These are phyloP conservation scores for Fusarium solani-melongenae DNA, from an alignment of 2,329 filamentous ascomycete species.

Conservation along the genomic window DNA sequence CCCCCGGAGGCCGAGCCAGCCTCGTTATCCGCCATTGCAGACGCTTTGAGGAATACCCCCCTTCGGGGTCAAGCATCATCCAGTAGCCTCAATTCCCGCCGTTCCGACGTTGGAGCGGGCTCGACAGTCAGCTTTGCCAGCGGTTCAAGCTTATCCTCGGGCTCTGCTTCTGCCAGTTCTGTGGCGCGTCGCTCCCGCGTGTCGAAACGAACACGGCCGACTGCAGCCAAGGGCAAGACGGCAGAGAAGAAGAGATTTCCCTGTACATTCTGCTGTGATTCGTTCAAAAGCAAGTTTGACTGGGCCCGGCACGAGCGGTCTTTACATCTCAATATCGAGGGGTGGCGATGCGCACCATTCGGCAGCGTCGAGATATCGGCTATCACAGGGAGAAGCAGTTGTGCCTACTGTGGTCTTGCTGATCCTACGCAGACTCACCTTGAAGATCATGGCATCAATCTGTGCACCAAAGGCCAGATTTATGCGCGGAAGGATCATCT, in stretches of 20 bases:
- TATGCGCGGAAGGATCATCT: slow-evolving; percentile 38
- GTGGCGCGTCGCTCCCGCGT: background rate
- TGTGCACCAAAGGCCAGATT: background rate
- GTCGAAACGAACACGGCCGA: background rate
- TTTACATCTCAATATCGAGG: slow-evolving; percentile 23
- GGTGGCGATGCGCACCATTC: slow-evolving; percentile 27
- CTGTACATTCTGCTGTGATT: slow-evolving; percentile 33
- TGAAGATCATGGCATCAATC: background rate
- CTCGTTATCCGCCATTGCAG: background rate
- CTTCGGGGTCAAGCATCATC: background rate
- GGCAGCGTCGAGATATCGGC: slow-evolving; percentile 25
- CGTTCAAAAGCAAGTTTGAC: slow-evolving; percentile 31
- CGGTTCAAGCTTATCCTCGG: background rate
- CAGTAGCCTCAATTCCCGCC: background rate
- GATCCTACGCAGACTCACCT: background rate
- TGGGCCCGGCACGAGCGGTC: slow-evolving; percentile 31
- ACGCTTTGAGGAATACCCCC: background rate
- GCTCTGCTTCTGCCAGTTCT: background rate
- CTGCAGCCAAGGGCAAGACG: background rate
- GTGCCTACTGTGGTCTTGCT: slow-evolving; percentile 1
- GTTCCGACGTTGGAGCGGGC: background rate
- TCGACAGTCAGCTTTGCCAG: background rate
- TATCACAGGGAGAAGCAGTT: slow-evolving; percentile 22
- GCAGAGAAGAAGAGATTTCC: slow-evolving; percentile 10
- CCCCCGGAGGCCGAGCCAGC: background rate